A percentile compares a stretch with the other conserved stretches of the same genome.
phyloP scores from a whole-genome alignment of 495 filamentous ascomycete genomes.

The Penicillium canescens region DNA sequence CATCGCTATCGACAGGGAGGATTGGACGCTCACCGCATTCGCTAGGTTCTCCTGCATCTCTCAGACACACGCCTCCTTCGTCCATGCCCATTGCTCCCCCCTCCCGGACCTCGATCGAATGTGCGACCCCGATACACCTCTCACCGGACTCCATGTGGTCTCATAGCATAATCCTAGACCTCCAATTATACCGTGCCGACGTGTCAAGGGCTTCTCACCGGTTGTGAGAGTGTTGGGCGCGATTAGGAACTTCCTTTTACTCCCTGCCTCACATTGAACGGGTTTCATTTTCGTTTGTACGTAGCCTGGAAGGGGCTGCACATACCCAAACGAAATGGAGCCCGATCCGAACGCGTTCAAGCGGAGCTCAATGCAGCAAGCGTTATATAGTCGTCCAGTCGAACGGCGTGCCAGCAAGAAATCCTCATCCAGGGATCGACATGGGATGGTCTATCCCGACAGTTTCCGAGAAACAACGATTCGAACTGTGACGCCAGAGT shows the following conservation, averaged over 20 bases:
- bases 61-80: slow-evolving; percentile 28
- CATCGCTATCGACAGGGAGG: slow-evolving; percentile 15
- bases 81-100: slow-evolving; percentile 22
- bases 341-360: slow-evolving; percentile 43
- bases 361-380: slow-evolving; percentile 46
- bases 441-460: slow-evolving; percentile 55
- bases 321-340: slow-evolving; percentile 39
- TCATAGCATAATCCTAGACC: slow-evolving; percentile 37
- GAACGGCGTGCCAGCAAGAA: slow-evolving; percentile 55
- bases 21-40: slow-evolving; percentile 21
- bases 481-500: slow-evolving; percentile 51
- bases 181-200: slow-evolving; percentile 34
- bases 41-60: slow-evolving; percentile 20
- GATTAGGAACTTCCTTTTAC: slow-evolving; percentile 2
- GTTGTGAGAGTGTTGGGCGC: slow-evolving; percentile 23
- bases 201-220: slow-evolving; percentile 6
- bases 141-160: slow-evolving; percentile 47
- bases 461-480: slow-evolving; percentile 50
- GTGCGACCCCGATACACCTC: slow-evolving; percentile 29
- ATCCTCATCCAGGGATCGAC: slow-evolving; percentile 52
- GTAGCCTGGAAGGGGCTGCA: slow-evolving; percentile 11
- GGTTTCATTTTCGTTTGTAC: slow-evolving; percentile 24
- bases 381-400: slow-evolving; percentile 43
- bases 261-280: slow-evolving; percentile 19
- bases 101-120: slow-evolving; percentile 35